Base-by-base conservation (phyloP, 2,329 filamentous ascomycete species). In the Verticillium albo-atrum region DNA sequence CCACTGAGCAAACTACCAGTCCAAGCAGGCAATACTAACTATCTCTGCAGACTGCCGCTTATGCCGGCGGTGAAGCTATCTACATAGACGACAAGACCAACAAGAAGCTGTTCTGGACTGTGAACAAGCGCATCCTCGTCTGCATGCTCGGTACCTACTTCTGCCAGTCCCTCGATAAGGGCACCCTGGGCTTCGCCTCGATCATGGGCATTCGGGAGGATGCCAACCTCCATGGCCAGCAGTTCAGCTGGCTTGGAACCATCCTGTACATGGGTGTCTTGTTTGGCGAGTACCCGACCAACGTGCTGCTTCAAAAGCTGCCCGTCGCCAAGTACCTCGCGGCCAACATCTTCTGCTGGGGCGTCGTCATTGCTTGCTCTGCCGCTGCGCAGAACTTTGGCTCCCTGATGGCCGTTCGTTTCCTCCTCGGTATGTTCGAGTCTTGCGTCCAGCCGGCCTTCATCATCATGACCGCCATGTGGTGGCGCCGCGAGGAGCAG, bases 111-210 rank as follows among this genome's bases (percentile, higher is more conserved):
- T 63, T 81, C 76, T 66, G 81, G 80, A 67, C 71, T 68, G 67
- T 75, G 61, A 83, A 84, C 69, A 76, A 79, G 57, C 73, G 75
- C 34, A 75, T 80, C 54, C 68, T 84, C 58, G 78, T 75, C 12
- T 82, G 81, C 66, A 79, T 82, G 67, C 70, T 79, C 53, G 79
- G 77, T 58, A 80, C 77, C 37, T 85, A 82, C 67, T 80, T 70
- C 68, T 73, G 66, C 60, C 74, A 71, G 67, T 78, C 70, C 20
- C 62, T 75, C 3, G 68, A 71, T 55, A 71, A 70, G 51, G 68
- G 68, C 1, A 70, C 67, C 2, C 62, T 70, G 14, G 64, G 63
- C 6, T 70, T 69, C 42, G 60, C 67, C 1, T 68, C 67, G 15
- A 65, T 70, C 32, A 68, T 69, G 71, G 62, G 63, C 47, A 66